Base-by-base conservation (phyloP, 2,329 filamentous ascomycete genomes). In the Biscogniauxia sp. region DNA sequence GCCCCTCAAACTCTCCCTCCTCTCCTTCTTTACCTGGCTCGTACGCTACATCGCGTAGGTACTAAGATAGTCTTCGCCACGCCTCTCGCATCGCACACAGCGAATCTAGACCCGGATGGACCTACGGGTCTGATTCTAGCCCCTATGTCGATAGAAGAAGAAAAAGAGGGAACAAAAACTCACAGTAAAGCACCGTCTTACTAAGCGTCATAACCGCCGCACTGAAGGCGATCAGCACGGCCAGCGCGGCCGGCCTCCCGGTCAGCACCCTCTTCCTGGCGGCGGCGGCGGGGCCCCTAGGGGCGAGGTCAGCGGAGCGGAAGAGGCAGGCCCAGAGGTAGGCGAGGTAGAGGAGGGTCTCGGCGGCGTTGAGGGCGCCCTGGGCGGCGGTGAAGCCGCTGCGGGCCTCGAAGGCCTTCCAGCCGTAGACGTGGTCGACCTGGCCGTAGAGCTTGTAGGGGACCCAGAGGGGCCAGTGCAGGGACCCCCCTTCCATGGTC, bases 361-460 rank as follows among this genome's bases (percentile, higher is more conserved):
- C 91, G 57, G 91, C 67, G 6, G 85, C 74, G 71, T 94, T 95
- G 65, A 93, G 72, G 6, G 80, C 69, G 26, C 83, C 84, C 80
- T 96, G 92, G 45, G 92, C 91, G 51, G 82, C 84, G 0, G 90
- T 91, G 76, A 96, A 97, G 41, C 92, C 92, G 72, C 88, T 87
- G 20, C 81, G 75, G 17, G 80, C 80, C 62, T 90, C 77, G 73
- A 84, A 92, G 3, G 89, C 88, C 68, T 88, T 87, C 80, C 84
- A 88, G 50, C 92, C 92, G 78, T 97, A 97, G 32, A 94, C 81
- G 74, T 93, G 81, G 76, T 97, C 93, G 66, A 96, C 80, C 55
- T 82, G 79, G 60, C 89, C 91, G 78, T 97, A 96, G 1, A 96
- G 84, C 70, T 84, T 85, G 77, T 97, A 97, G 0, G 91, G 92